Conservation (phyloP, 208 protist species). For the Vickermania spadyakhi region DNA sequence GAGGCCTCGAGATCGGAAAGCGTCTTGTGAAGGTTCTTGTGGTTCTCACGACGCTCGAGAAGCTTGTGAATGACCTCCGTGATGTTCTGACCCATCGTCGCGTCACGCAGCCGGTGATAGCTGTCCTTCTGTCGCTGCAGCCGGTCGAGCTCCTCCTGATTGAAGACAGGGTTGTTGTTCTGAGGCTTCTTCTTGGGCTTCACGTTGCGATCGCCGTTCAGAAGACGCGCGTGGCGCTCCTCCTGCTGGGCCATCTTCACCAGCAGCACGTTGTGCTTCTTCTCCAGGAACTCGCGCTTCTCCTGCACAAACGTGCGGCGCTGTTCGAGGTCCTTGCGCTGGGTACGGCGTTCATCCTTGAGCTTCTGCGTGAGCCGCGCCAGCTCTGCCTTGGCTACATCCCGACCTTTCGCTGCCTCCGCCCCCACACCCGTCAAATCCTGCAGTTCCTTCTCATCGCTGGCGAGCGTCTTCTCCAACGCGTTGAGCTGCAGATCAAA, state of each 20-base stretch:
- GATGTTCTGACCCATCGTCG: conserved; percentile 12
- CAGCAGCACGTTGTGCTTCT: conserved; percentile 35
- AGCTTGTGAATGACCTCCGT: conserved; percentile 81
- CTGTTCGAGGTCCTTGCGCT: conserved; percentile 83
- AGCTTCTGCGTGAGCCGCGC: conserved; percentile 53
- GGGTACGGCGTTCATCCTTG: conserved; percentile 53
- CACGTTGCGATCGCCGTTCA: conserved; percentile 6
- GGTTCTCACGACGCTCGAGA: conserved; percentile 45
- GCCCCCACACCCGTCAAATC: conserved; percentile 85
- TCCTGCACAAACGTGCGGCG: conserved; percentile 65
- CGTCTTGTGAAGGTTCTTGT: conserved; percentile 26
- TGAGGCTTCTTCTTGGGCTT: conserved; percentile 15
- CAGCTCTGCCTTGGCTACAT: conserved; percentile 80
- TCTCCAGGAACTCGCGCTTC: conserved; percentile 69
- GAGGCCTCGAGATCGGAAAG: not conserved
- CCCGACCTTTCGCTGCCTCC: conserved; percentile 71
- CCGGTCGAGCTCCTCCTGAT: conserved; percentile 60
- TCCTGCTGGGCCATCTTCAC: conserved; percentile 63
- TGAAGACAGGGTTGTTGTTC: conserved; percentile 15
- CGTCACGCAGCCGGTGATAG: conserved; percentile 15
- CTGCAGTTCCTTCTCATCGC: conserved; percentile 82
- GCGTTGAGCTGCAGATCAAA: conserved; percentile 88
- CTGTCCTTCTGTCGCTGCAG: conserved; percentile 67
- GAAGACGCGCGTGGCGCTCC: conserved; percentile 35
- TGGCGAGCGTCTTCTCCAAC: conserved; percentile 82